A percentile compares a stretch with the other conserved stretches of the same genome.
These are phyloP conservation scores for Chalaropsis ovoidea DNA, from an alignment of 2,329 filamentous ascomycete species.

Conservation along the genomic window DNA sequence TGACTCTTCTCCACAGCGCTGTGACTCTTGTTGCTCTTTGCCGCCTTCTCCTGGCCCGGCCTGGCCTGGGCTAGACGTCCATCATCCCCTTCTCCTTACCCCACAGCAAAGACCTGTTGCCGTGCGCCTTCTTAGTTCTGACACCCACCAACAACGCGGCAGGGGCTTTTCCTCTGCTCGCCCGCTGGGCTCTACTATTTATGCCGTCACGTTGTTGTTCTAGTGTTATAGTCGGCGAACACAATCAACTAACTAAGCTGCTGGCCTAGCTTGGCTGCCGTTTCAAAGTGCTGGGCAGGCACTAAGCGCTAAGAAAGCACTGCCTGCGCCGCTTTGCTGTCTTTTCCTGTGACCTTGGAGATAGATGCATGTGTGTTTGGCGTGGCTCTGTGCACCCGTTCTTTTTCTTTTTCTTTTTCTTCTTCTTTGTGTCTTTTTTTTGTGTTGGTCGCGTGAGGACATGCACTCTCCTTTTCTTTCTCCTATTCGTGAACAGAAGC, in stretches of 20 bases:
- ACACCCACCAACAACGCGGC: neutral
- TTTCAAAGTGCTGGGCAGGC: neutral
- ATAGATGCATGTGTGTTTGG: neutral
- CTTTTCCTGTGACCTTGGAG: conserved; percentile 8
- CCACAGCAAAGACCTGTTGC: neutral
- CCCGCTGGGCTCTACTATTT: neutral
- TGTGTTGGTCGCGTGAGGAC: no score
- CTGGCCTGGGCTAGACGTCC: neutral
- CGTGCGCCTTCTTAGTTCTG: neutral
- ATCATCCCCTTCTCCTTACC: neutral
- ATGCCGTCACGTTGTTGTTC: neutral
- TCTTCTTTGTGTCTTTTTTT: neutral
- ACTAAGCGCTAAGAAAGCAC: neutral
- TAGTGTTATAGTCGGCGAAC: neutral
- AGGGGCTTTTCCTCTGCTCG: neutral
- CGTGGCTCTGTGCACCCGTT: neutral
- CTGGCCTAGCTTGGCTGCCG: neutral
- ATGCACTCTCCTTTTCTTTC: no score
- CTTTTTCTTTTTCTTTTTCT: neutral
- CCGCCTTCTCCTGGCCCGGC: neutral
- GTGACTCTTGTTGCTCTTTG: neutral
- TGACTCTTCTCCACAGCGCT: neutral
- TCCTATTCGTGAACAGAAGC: no score
- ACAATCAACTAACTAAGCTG: neutral
- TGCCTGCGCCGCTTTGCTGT: neutral